Evolutionary conservation across 352 stramenopile species (phyloP).

Genomic region (Phytophthora nicotianae): DNA sequence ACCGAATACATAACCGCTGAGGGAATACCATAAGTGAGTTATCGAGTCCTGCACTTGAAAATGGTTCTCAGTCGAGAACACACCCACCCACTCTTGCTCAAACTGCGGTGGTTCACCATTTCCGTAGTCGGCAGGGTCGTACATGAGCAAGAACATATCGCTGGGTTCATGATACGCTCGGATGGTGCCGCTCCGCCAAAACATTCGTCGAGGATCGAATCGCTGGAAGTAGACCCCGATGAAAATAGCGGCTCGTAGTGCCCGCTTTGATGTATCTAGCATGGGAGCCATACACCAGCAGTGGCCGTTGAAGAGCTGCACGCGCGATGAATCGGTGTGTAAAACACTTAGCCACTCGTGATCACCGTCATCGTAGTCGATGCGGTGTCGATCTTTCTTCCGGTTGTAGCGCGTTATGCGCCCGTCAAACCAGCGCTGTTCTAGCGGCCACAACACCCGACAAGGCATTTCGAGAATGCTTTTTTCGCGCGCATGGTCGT

Average conservation of each 20-base stretch:
- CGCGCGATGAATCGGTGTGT: conserved; percentile 39
- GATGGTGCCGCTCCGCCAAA: conserved; percentile 56
- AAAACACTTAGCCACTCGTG: conserved; percentile 73
- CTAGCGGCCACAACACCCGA: conserved; percentile 74
- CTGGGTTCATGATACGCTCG: conserved; percentile 57
- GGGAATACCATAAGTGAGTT: conserved; percentile 64
- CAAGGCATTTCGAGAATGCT: conserved; percentile 64
- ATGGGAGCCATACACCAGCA: conserved; percentile 79
- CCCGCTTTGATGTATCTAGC: conserved; percentile 55
- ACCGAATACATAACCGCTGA: conserved; percentile 79
- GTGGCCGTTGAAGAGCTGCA: conserved; percentile 72
- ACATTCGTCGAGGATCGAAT: conserved; percentile 55
- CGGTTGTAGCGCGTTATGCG: conserved; percentile 58
- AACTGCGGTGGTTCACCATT: conserved; percentile 13
- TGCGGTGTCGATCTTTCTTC: conserved; percentile 65
- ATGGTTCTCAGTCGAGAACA: conserved; percentile 63
- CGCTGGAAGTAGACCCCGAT: conserved; percentile 52
- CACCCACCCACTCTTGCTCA: conserved; percentile 62
- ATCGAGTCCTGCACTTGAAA: conserved; percentile 68
- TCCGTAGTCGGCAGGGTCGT: conserved; percentile 38
- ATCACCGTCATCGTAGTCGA: conserved; percentile 80
- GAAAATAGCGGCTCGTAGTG: conserved; percentile 61
- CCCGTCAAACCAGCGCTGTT: conserved; percentile 80
- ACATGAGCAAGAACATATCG: conserved; percentile 61
- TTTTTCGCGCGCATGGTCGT: conserved; percentile 58